Evolutionary conservation across 139 green algal genomes (phyloP), one percentile per base, ranked within the genome.

Genomic region (Chlamydomonas sphaeroides): DNA sequence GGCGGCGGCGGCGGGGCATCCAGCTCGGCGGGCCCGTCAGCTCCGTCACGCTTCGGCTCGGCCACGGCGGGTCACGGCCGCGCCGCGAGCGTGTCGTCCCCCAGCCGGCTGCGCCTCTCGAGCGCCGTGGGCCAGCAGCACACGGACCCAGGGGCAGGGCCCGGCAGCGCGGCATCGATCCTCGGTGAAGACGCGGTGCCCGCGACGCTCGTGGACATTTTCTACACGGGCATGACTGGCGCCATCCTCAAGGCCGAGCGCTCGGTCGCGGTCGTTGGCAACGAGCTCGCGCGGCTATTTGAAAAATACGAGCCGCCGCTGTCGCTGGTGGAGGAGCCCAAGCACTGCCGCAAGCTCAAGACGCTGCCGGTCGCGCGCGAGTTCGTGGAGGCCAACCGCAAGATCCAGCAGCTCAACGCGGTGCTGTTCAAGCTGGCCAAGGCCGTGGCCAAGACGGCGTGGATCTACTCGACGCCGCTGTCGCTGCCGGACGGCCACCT

Each of bases 391-490:
- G 61, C 63, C 33, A 83, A 83, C 76, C 76, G 63, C 42, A 36
- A 38, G 33, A 83, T 83, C 45, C 76, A 73, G 62, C 32, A 65
- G 42, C 45, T 83, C 30, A 83, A 83, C 42, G 76, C 76, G 2
- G 76, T 83, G 42, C 63, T 83, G n/a, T 83, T 83, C 62, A 83
- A 83, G 62, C 76, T 83, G 45, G 76, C 76, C 42, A 83, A 83
- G 48, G 76, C 76, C 30, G 39, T 32, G 30, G 76, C 76, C 45
- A 83, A 83, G 63, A 74, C 76, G 42, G 76, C 76, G 11, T 83
- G 76, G 76, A 83, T 83, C 76, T 73, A 83, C 62, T 74, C 62
- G 26, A 83, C 76, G 42, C 76, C 76, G 62, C 63, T 83, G 61
- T 65, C 41, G 25, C 39, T 83, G 62, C 76, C 76, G 33, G 76